Evolutionary conservation across 2,329 filamentous ascomycete species (phyloP).

Genomic region (Talaromyces sp.): DNA sequence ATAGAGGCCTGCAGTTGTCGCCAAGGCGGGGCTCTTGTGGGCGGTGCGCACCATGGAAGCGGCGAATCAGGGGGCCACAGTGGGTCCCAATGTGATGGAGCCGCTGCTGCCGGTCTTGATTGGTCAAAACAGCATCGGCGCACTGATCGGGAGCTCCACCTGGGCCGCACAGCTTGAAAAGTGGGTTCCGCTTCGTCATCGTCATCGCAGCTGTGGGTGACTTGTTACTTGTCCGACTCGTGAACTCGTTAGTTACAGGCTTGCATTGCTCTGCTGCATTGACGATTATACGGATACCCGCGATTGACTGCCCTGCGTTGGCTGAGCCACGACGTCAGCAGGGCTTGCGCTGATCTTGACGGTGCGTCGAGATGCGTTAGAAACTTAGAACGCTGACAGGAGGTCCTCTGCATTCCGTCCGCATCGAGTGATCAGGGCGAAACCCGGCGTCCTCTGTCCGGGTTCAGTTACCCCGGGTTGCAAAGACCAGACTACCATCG

Average conservation of each 20-base stretch:
- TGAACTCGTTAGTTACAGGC: not conserved
- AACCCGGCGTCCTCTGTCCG: not conserved
- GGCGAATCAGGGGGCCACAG: not conserved
- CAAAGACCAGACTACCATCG: not conserved
- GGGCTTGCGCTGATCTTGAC: not conserved
- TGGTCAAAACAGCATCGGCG: not conserved
- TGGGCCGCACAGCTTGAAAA: not conserved
- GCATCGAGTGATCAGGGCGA: not conserved
- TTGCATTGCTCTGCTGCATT: too few relatives aligned
- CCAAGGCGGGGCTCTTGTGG: not conserved
- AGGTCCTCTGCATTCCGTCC: not conserved
- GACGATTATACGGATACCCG: not conserved
- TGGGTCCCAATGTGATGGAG: not conserved
- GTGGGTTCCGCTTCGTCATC: not conserved
- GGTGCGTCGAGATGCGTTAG: not conserved
- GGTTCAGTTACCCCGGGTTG: not conserved
- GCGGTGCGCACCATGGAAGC: not conserved
- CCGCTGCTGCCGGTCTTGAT: not conserved
- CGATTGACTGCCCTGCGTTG: not conserved
- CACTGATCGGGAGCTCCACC: not conserved
- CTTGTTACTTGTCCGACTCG: not conserved
- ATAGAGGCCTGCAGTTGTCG: not conserved
- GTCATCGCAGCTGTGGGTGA: not conserved
- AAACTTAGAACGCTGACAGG: not conserved
- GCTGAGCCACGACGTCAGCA: not conserved